A percentile compares a stretch with the other conserved stretches of the same genome.
Conservation (phyloP, 805 yeast genomes). For the Nakazawaea wickerhamii region DNA sequence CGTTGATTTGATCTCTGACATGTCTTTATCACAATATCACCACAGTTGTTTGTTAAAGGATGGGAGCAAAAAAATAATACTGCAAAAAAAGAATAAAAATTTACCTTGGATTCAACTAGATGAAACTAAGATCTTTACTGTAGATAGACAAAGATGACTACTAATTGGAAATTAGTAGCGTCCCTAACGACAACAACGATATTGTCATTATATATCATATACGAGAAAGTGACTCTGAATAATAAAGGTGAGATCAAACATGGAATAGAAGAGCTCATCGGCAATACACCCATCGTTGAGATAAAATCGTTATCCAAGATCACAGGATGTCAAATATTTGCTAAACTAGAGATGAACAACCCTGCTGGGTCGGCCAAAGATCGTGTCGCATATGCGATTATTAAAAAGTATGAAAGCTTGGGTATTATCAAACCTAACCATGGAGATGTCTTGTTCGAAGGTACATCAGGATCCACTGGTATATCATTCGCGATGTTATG, state of each 20-base stretch:
- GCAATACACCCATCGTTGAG: slow-evolving; percentile 82
- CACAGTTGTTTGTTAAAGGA: neutral
- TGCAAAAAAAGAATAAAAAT: neutral
- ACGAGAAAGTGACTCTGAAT: neutral
- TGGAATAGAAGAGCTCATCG: slow-evolving; percentile 79
- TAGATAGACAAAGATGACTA: neutral
- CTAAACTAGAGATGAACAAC: slow-evolving; percentile 77
- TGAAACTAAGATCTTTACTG: neutral
- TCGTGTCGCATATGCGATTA: slow-evolving; percentile 83
- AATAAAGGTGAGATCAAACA: slow-evolving; percentile 17
- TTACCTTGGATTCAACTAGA: neutral
- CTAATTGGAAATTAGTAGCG: slow-evolving; percentile 5
- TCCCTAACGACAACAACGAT: neutral
- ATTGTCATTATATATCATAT: slow-evolving; percentile 2
- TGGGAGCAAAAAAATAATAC: neutral
- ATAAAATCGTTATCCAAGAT: slow-evolving; percentile 62
- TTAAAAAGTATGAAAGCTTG: slow-evolving; percentile 55
- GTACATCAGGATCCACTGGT: slow-evolving; percentile 96
- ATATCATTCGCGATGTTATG: slow-evolving; percentile 90
- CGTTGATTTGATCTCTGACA: neutral
- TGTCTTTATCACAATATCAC: neutral
- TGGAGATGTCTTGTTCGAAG: slow-evolving; percentile 83
- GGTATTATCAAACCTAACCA: slow-evolving; percentile 54
- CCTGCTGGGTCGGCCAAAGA: slow-evolving; percentile 98
- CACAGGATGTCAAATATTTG: slow-evolving; percentile 81